Conservation (phyloP, 169 alveolate genomes). For the Plasmodium gonderi region DNA sequence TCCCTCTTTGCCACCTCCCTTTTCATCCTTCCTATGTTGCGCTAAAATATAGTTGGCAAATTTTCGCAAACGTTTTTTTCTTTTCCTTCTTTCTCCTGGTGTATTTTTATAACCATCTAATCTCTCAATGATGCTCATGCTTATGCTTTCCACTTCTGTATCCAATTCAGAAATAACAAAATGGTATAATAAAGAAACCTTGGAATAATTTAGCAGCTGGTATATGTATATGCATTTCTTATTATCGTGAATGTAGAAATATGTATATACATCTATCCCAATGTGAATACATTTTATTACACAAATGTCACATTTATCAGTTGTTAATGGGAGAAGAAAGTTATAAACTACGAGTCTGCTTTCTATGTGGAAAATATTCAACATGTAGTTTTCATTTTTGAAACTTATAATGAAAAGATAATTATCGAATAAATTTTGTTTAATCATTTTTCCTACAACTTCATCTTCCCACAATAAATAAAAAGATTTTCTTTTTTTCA, state of each 20-base stretch:
- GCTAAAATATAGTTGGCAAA: not conserved
- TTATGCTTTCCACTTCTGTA: constrained; percentile 5
- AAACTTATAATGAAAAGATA: constrained; percentile 26
- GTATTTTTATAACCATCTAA: not conserved
- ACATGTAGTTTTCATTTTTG: not conserved
- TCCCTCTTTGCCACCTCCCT: not conserved
- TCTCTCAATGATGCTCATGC: constrained; percentile 21
- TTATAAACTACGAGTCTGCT: constrained; percentile 14
- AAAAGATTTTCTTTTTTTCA: not conserved
- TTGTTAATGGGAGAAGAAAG: not conserved
- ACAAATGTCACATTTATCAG: not conserved
- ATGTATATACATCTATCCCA: constrained; percentile 14
- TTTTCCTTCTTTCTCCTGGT: not conserved
- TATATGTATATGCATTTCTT: not conserved
- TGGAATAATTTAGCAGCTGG: constrained; percentile 22
- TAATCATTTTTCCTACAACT: constrained; percentile 14
- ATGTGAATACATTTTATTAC: constrained; percentile 7
- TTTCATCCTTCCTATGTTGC: not conserved
- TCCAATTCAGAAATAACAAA: constrained; percentile 5
- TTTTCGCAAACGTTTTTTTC: not conserved
- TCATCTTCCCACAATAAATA: constrained; percentile 58
- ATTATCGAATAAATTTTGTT: not conserved
- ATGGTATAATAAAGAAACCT: not conserved
- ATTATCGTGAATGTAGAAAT: constrained; percentile 14
- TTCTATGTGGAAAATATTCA: constrained; percentile 21